Conservation (phyloP, 2,329 filamentous ascomycete genomes). For the Epichloe baconii region DNA sequence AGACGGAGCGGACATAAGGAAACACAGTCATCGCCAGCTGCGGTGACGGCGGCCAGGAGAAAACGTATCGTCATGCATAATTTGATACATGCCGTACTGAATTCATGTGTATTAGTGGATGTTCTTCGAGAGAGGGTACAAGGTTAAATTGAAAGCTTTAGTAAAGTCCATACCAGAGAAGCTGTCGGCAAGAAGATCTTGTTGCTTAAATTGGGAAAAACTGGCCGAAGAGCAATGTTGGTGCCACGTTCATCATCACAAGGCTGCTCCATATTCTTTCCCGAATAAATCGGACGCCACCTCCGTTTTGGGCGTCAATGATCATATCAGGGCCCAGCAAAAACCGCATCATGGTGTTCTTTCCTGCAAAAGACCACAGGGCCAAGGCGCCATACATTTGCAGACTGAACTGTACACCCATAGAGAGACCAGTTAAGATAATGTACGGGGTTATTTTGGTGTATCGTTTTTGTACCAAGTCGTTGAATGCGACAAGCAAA, state of each 20-base stretch:
- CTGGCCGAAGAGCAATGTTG: constrained; percentile 30
- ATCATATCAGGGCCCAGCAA: constrained; percentile 23
- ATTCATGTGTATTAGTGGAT: too few relatives aligned
- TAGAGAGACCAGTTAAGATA: constrained; percentile 45
- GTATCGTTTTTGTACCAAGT: constrained; percentile 42
- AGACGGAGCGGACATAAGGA: constrained; percentile 31
- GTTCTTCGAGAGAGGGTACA: too few relatives aligned
- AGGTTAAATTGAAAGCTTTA: too few relatives aligned
- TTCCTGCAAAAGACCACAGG: constrained; percentile 39
- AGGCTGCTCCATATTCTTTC: constrained; percentile 21
- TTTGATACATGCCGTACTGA: constrained; percentile 35
- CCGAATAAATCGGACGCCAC: constrained; percentile 13
- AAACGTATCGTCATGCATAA: constrained; percentile 31
- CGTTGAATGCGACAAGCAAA: constrained; percentile 53
- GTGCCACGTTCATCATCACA: constrained; percentile 32
- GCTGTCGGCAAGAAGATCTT: constrained; percentile 29
- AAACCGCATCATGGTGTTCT: constrained; percentile 29
- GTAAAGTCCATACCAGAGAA: constrained; percentile 22
- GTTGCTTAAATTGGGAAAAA: constrained; percentile 29
- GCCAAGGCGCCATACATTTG: constrained; percentile 40
- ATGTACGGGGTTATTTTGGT: constrained; percentile 45
- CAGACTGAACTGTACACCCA: constrained; percentile 37
- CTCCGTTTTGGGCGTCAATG: constrained; percentile 13
- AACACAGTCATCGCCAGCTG: constrained; percentile 36
- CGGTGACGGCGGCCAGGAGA: constrained; percentile 41